Percentiles rank a stretch among this genome's conserved stretches.
Conservation (phyloP, 1,139 yeast genomes). For the Taphrina betulina region DNA sequence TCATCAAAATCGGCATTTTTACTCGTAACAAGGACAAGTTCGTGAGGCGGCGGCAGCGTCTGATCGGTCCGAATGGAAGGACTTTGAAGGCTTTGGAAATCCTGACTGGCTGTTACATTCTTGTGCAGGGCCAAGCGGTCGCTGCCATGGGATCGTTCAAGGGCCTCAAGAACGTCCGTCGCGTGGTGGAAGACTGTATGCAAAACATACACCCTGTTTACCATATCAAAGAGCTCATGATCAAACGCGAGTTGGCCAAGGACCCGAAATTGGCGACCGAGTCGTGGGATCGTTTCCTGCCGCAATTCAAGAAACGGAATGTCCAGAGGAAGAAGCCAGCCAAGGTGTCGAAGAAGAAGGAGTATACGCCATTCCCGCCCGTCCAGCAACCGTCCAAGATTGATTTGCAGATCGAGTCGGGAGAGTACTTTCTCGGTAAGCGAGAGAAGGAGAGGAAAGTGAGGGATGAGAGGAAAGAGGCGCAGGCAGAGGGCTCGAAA, state of each 20-base stretch:
- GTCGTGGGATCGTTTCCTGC: constrained; percentile 96
- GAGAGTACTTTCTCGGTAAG: constrained; percentile 93
- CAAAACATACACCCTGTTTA: constrained; percentile 92
- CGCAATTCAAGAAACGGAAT: constrained; percentile 93
- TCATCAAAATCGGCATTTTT: constrained; percentile 86
- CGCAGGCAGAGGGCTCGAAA: constrained; percentile 70
- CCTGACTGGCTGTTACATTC: constrained; percentile 85
- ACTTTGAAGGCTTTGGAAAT: constrained; percentile 93
- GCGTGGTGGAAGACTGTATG: constrained; percentile 98
- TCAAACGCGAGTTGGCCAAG: constrained; percentile 88
- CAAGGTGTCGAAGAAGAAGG: constrained; percentile 70
- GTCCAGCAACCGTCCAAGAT: constrained; percentile 94
- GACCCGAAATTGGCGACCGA: constrained; percentile 93
- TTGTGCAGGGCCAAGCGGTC: constrained; percentile 97
- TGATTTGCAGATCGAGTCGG: constrained; percentile 95
- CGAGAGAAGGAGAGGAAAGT: constrained; percentile 62
- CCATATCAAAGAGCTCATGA: constrained; percentile 95
- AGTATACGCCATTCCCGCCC: constrained; percentile 99
- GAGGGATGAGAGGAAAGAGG: constrained; percentile 58
- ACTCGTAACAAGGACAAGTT: constrained; percentile 91
- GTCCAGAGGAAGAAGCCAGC: constrained; percentile 91
- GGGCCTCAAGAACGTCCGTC: constrained; percentile 86
- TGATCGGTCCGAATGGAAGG: constrained; percentile 96
- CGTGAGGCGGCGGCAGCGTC: constrained; percentile 90
- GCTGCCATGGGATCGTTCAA: constrained; percentile 96